A percentile compares a stretch with the other conserved stretches of the same genome.
Conservation (phyloP, 805 yeast genomes). For the Wickerhamiella siamensis region DNA sequence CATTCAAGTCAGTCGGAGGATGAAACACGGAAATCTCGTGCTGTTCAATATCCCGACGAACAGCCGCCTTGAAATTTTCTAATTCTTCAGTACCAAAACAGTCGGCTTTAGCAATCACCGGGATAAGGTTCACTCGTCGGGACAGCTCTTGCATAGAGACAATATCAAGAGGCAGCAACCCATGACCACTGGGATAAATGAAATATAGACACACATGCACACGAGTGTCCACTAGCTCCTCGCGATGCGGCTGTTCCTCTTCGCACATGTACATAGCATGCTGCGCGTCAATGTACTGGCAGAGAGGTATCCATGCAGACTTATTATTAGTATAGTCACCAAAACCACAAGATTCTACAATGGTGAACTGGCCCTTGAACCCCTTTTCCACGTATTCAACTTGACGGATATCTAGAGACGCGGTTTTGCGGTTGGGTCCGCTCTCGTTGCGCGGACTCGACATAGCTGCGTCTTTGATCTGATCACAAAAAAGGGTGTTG, state of each 20-base stretch:
- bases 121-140: slow-evolving; percentile 72
- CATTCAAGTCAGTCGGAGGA: slow-evolving; percentile 40
- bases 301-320: slow-evolving; percentile 53
- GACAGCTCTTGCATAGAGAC: slow-evolving; percentile 75
- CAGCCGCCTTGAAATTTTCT: slow-evolving; percentile 49
- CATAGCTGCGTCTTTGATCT: slow-evolving; percentile 45
- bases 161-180: slow-evolving; percentile 74
- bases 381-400: slow-evolving; percentile 78
- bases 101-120: slow-evolving; percentile 81
- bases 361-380: slow-evolving; percentile 59
- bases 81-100: slow-evolving; percentile 62
- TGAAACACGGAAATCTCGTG: slow-evolving; percentile 58
- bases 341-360: slow-evolving; percentile 86
- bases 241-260: slow-evolving; percentile 79
- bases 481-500: slow-evolving; percentile 66
- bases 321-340: slow-evolving; percentile 56
- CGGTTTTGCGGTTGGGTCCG: slow-evolving; percentile 44
- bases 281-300: slow-evolving; percentile 74
- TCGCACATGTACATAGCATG: slow-evolving; percentile 79
- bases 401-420: slow-evolving; percentile 62
- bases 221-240: slow-evolving; percentile 43
- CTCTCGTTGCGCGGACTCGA: slow-evolving; percentile 28
- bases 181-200: slow-evolving; percentile 82
- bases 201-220: slow-evolving; percentile 86
- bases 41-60: slow-evolving; percentile 69